These are phyloP conservation scores for Angomonas desouzai DNA, from an alignment of 208 protist species.

Conservation along the genomic window DNA sequence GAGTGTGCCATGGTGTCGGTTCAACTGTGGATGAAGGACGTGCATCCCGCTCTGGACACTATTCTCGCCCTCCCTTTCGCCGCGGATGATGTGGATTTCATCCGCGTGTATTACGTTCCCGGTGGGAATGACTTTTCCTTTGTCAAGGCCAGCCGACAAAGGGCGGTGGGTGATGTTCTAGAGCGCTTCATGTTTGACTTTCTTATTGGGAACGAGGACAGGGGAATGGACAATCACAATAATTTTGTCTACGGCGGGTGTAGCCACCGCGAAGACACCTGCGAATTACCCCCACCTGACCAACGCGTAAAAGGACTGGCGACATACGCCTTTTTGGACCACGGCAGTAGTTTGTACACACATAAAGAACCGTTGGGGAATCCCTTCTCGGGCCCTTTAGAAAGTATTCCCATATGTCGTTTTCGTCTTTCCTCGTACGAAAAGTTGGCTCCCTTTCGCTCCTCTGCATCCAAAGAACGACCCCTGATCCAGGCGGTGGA, in stretches of 20 bases:
- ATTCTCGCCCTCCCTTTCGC: constrained; percentile 68
- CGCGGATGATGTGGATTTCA: constrained; percentile 42
- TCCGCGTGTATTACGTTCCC: constrained; percentile 62
- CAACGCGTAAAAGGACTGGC: constrained; percentile 53
- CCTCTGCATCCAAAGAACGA: constrained; percentile 11
- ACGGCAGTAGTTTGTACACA: constrained; percentile 81
- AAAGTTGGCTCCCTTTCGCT: constrained; percentile 25
- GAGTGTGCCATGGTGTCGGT: constrained; percentile 59
- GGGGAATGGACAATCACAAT: constrained; percentile 82
- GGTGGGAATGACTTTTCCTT: constrained; percentile 47
- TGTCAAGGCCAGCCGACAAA: constrained; percentile 45
- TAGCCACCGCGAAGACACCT: constrained; percentile 46
- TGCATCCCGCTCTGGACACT: constrained; percentile 59
- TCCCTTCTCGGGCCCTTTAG: constrained; percentile 53
- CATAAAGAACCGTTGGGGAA: constrained; percentile 64
- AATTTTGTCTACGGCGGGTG: constrained; percentile 88
- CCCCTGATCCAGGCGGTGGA: constrained; percentile 42
- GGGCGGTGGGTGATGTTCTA: constrained; percentile 62
- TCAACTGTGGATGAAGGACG: constrained; percentile 86
- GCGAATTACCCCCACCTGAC: constrained; percentile 17
- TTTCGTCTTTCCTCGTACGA: constrained; percentile 59
- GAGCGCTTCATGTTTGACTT: constrained; percentile 87
- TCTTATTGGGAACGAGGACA: constrained; percentile 75
- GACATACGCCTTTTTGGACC: constrained; percentile 81
- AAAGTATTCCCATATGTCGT: constrained; percentile 60